Evolutionary conservation across 139 green algal genomes (phyloP), one percentile per base, ranked within the genome.

Genomic region (Raphidocelis subcapitata): DNA sequence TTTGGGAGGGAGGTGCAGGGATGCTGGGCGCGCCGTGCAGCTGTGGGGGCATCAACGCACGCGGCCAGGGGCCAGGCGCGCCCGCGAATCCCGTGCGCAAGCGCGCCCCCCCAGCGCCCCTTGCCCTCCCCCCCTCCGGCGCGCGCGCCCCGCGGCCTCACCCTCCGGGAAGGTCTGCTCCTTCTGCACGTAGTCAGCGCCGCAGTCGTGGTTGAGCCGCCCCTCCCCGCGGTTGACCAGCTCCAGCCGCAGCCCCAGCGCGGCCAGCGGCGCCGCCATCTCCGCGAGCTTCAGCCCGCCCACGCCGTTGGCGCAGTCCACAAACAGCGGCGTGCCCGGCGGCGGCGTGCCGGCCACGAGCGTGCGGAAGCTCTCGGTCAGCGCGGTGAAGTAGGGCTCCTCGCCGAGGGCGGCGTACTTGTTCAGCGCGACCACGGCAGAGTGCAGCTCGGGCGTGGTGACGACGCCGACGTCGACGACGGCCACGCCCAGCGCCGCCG

Each of bases 391-490:
- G 72, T 95, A 94, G 37, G 74, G 33, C 18, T 59, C 36, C 71
- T 77, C 62, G 26, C 65, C 62, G 3, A 56, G 21, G 4, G 59
- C 16, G 60, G 26, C 31, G 32, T 47, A 51, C 29, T 8, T 67
- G 60, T 69, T 69, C 5, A 15, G 5, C 4, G 74, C 75, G 32
- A 62, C 62, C 44, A 94, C 88, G 2, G 82, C 33, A 62, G 86
- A 99, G 83, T 99, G 95, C 65, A 98, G 85, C 85, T 98, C 92
- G 32, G 96, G 96, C 5, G 96, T 99, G 20, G 96, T 98, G 8
- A 96, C 80, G 26, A 91, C 63, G 3, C 90, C 93, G 5, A 81
- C 74, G 35, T 87, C 62, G 4, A 85, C n/a, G 0, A 76, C 71
- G 12, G 74, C 10, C 20, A 81, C 62, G 12, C 85, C 85, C 46